These are phyloP conservation scores for Crithidia acanthocephali DNA, from an alignment of 208 protist species.

Conservation along the genomic window DNA sequence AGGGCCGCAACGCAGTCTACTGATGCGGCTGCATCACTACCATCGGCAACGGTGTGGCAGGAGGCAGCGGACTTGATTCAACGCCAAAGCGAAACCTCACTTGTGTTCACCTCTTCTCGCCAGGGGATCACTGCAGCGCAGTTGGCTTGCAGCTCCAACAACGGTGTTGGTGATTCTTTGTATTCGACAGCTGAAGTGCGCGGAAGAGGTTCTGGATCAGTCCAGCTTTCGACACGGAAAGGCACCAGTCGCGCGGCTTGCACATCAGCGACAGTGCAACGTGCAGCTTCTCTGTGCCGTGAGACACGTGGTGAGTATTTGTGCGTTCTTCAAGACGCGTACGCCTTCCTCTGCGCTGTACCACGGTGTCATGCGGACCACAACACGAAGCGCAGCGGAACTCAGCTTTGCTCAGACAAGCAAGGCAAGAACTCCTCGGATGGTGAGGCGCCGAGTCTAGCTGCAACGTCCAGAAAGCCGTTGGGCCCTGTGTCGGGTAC, in stretches of 20 bases:
- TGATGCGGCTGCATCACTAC: no score
- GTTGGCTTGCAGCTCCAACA: no score
- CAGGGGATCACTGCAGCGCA: not conserved
- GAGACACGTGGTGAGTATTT: conserved; percentile 1
- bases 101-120: conserved; percentile 6
- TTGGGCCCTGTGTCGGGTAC: not conserved
- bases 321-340: conserved; percentile 48
- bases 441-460: no score
- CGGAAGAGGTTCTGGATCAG: no score
- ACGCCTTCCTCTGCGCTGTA: conserved; percentile 37
- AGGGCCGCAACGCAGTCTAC: not conserved
- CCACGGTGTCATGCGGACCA: no score
- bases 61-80: not conserved
- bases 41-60: not conserved
- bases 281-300: not conserved
- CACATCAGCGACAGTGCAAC: not conserved
- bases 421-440: no score
- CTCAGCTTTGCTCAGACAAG: no score
- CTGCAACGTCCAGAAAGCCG: not conserved
- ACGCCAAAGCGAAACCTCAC: not conserved
- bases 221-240: no score
- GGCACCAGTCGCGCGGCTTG: no score
- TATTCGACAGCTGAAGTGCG: no score
- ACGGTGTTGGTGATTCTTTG: no score
- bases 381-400: no score